Percentiles rank a stretch among this genome's conserved stretches.
Conservation (phyloP, 2,329 filamentous ascomycete genomes). For the Claviceps cyperi region DNA sequence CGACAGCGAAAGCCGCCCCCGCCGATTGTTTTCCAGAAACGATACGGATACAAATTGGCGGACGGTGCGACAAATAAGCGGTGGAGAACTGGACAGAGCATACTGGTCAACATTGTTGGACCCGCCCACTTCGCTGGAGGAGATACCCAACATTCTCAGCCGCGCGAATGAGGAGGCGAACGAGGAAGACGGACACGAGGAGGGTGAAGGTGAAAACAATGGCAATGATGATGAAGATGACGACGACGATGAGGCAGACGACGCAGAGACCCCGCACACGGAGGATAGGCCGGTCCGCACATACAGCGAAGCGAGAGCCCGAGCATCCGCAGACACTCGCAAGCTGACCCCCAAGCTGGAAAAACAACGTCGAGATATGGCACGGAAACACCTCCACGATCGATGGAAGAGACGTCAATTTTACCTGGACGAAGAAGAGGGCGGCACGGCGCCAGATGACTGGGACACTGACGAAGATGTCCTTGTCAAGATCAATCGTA, state of each 20-base stretch:
- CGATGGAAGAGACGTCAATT: conserved; percentile 67
- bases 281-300: conserved; percentile 9
- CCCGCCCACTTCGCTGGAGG: conserved; percentile 28
- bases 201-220: conserved; percentile 11
- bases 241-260: conserved; percentile 12
- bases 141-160: conserved; percentile 26
- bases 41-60: conserved; percentile 23
- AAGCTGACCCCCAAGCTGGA: conserved; percentile 23
- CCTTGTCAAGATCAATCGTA: conserved; percentile 20
- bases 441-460: conserved; percentile 46
- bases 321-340: conserved; percentile 21
- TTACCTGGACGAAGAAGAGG: conserved; percentile 77
- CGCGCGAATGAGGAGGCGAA: conserved; percentile 15
- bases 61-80: conserved; percentile 17
- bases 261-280: conserved; percentile 8
- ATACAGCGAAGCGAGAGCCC: conserved; percentile 27
- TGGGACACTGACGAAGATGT: conserved; percentile 50
- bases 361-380: conserved; percentile 27
- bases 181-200: conserved; percentile 14
- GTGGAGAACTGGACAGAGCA: conserved; percentile 20
- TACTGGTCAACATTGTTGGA: conserved; percentile 31
- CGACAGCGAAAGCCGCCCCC: conserved; percentile 16
- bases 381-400: conserved; percentile 45
- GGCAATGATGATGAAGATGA: conserved; percentile 10
- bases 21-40: conserved; percentile 15